Evolutionary conservation across 169 alveolate species (phyloP).

Genomic region (Plasmodium ovale): DNA sequence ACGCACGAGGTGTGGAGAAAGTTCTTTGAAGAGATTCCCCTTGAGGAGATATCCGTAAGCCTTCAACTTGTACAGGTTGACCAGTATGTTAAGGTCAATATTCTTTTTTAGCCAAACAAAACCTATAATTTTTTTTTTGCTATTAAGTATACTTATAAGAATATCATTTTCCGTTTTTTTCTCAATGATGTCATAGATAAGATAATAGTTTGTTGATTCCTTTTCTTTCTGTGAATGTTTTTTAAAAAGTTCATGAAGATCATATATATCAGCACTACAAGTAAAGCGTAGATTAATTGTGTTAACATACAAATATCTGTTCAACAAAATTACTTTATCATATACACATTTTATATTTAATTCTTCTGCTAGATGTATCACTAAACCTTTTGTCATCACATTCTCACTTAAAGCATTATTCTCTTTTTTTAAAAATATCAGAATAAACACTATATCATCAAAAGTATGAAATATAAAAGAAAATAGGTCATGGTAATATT

Average conservation of each 20-base stretch:
- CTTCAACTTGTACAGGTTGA: conserved; percentile 45
- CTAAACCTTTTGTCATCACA: conserved; percentile 9
- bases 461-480: conserved; percentile 14
- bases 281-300: conserved; percentile 29
- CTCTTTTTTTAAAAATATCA: conserved; percentile 29
- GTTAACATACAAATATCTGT: conserved; percentile 27
- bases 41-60: conserved; percentile 28
- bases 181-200: conserved; percentile 52
- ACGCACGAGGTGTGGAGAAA: conserved; percentile 6
- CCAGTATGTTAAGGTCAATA: conserved; percentile 47
- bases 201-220: conserved; percentile 15
- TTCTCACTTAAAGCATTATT: conserved; percentile 9
- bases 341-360: not conserved
- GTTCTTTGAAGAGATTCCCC: not conserved
- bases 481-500: conserved; percentile 28
- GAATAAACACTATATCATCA: conserved; percentile 35
- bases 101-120: conserved; percentile 46
- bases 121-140: conserved; percentile 52
- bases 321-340: conserved; percentile 7
- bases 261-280: conserved; percentile 46
- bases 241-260: conserved; percentile 53
- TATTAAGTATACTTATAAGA: conserved; percentile 27
- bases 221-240: conserved; percentile 2
- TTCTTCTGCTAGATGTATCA: conserved; percentile 10
- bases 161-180: conserved; percentile 48